Percentiles rank a stretch among this genome's conserved stretches.
phyloP scores from a whole-genome alignment of 306 rosid species.

The Delonix regia region DNA sequence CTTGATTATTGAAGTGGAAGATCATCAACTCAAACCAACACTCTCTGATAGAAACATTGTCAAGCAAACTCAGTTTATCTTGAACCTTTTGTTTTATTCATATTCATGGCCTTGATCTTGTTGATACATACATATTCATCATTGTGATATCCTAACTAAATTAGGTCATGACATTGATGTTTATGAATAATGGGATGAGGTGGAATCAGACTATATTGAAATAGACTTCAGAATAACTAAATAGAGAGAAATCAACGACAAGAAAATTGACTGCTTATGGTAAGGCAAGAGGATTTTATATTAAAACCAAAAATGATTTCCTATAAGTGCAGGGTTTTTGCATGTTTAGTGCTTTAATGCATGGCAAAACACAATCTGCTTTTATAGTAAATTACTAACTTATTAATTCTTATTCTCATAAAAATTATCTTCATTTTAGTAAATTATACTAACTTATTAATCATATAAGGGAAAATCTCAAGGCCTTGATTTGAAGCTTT shows the following conservation, averaged over 20 bases:
- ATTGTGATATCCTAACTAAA: not conserved
- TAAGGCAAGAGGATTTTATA: not conserved
- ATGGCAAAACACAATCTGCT: constrained; percentile 45
- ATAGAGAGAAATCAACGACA: not conserved
- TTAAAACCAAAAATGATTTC: too few species aligned
- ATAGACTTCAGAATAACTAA: constrained; percentile 32
- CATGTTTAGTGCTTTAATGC: constrained; percentile 44
- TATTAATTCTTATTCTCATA: too few species aligned
- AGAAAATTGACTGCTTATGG: constrained; percentile 41
- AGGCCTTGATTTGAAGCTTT: too few species aligned
- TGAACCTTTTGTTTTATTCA: constrained; percentile 2
- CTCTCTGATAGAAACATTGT: not conserved
- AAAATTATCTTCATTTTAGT: too few species aligned
- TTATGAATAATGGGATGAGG: constrained; percentile 41
- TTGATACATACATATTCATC: too few species aligned
- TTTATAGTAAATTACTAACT: too few species aligned
- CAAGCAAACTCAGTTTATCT: not conserved
- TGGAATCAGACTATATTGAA: constrained; percentile 73
- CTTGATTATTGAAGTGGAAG: constrained; percentile 33
- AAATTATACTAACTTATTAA: too few species aligned
- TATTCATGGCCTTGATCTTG: constrained; percentile 20
- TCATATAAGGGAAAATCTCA: too few species aligned
- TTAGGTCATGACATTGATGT: constrained; percentile 50
- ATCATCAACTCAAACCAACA: not conserved
- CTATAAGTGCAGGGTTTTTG: too few species aligned